These are phyloP conservation scores for Ordospora colligata DNA, from an alignment of 371 early-diverging fungal genomes.

Conservation along the genomic window DNA sequence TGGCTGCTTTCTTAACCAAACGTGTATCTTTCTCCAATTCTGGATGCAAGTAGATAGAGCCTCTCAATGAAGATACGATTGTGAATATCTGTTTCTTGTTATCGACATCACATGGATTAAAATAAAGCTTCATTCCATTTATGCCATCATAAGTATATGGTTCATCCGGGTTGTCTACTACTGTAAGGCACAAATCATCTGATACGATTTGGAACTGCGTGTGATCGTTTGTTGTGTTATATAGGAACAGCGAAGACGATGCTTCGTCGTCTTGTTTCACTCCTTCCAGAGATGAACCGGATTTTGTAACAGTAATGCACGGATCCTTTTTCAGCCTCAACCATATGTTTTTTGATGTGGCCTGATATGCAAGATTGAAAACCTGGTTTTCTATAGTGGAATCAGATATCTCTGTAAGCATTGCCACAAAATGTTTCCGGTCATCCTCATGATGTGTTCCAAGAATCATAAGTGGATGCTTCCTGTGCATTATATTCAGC, in stretches of 20 bases:
- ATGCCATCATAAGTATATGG: not conserved
- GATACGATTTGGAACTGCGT: constrained; percentile 18
- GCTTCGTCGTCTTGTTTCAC: not conserved
- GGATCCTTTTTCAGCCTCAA: not conserved
- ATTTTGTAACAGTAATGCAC: not conserved
- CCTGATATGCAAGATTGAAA: constrained; percentile 8
- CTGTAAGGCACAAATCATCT: constrained; percentile 7
- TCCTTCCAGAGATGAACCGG: not conserved
- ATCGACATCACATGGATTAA: not conserved
- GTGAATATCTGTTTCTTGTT: constrained; percentile 1
- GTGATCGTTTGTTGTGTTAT: not conserved
- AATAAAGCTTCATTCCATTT: not conserved
- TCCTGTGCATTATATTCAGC: constrained; percentile 1
- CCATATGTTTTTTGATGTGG: constrained; percentile 4
- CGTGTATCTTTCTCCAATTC: not conserved
- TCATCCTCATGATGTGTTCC: not conserved
- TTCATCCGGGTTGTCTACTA: no score
- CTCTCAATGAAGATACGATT: constrained; percentile 11
- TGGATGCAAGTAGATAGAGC: not conserved
- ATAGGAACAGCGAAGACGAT: not conserved
- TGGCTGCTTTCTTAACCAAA: not conserved
- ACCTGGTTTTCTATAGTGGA: constrained; percentile 2
- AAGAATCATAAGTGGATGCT: constrained; percentile 15
- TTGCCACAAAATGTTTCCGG: not conserved
- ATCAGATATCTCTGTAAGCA: not conserved